Evolutionary conservation across 2,329 filamentous ascomycete genomes (phyloP).

Genomic region (Blumeria hordei): DNA sequence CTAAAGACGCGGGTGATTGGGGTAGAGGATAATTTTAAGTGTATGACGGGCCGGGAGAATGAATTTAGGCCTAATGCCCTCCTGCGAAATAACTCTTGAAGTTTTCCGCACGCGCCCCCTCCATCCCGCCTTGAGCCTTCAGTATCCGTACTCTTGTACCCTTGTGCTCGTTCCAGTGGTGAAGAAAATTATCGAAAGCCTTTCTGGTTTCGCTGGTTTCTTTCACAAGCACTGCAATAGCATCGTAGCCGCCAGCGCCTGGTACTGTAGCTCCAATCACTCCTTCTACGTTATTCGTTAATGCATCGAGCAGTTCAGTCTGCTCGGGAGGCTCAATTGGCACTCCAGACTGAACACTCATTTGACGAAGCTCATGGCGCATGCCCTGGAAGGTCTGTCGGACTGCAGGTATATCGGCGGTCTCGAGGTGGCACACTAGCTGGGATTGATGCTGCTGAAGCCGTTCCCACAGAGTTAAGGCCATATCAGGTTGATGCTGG

Average conservation of each 20-base stretch:
- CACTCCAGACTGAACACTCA: conserved; percentile 51
- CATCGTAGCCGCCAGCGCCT: conserved; percentile 84
- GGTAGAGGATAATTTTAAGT: no score
- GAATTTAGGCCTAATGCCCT: no score
- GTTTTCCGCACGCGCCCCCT: conserved; percentile 31
- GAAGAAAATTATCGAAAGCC: conserved; percentile 35
- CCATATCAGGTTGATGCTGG: conserved; percentile 33
- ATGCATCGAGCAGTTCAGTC: conserved; percentile 59
- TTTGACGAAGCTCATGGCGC: conserved; percentile 43
- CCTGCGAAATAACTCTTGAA: conserved; percentile 1
- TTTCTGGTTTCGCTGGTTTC: conserved; percentile 42
- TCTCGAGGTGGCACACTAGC: conserved; percentile 37
- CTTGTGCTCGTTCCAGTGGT: conserved; percentile 35
- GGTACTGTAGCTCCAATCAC: conserved; percentile 84
- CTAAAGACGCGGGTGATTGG: no score
- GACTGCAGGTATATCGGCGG: conserved; percentile 21
- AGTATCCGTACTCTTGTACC: conserved; percentile 43
- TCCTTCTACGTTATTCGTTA: conserved; percentile 41
- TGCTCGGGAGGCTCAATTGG: conserved; percentile 78
- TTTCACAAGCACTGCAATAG: conserved; percentile 54
- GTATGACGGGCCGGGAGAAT: no score
- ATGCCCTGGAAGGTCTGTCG: conserved; percentile 23
- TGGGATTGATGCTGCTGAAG: conserved; percentile 53
- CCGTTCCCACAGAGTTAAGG: conserved; percentile 46
- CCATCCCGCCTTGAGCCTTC: conserved; percentile 45